Percentiles rank a stretch among this genome's conserved stretches.
These are phyloP conservation scores for Filobasidium wieringae DNA, from an alignment of 768 basidiomycete species.

Conservation along the genomic window DNA sequence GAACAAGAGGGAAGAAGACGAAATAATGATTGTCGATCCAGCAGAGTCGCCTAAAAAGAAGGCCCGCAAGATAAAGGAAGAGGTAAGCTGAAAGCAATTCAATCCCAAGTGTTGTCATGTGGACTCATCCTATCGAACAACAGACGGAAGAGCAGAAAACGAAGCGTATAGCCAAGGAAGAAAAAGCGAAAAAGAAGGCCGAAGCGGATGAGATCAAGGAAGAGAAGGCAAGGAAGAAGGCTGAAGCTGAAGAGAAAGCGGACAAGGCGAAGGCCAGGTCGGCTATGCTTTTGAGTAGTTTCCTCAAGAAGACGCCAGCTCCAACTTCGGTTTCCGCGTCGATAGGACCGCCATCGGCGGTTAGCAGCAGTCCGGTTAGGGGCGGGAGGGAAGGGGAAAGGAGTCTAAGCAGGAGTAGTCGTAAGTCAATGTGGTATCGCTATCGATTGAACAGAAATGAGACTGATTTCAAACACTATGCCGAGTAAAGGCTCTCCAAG, in stretches of 20 bases:
- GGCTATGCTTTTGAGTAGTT: conserved; percentile 5
- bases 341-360: background rate
- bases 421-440: conserved; percentile 1
- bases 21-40: background rate
- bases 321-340: background rate
- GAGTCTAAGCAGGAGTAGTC: conserved; percentile 2
- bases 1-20: background rate
- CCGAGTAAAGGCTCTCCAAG: background rate
- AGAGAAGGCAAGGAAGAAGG: conserved; percentile 1
- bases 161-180: conserved; percentile 3
- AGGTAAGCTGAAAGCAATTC: background rate
- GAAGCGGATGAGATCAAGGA: background rate
- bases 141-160: conserved; percentile 10
- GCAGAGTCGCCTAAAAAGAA: conserved; percentile 1
- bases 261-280: background rate
- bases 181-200: conserved; percentile 4
- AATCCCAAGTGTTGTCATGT: background rate
- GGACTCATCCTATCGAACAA: background rate
- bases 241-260: background rate
- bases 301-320: conserved; percentile 6
- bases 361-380: background rate
- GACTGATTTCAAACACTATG: background rate
- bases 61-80: conserved; percentile 3
- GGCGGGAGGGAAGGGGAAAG: background rate
- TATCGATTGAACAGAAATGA: background rate